Base-by-base conservation (phyloP, 139 green algal species). In the Chlorella sp. region DNA sequence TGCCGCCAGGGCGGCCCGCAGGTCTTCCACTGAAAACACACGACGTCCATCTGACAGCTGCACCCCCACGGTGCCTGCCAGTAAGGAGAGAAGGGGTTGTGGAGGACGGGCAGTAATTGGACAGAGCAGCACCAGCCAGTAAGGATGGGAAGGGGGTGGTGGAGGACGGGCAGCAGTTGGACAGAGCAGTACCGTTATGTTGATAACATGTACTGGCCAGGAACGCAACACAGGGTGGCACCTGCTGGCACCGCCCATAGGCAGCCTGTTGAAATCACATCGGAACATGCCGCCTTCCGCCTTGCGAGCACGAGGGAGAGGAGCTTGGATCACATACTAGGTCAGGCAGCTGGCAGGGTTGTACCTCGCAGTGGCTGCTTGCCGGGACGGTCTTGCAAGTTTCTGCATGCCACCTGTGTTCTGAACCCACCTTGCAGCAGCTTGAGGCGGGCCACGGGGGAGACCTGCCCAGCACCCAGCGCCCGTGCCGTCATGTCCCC, bases 11-110 rank as follows among this genome's bases (percentile, higher is more conserved):
- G 57, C 32, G 18, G 88, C 48, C 30, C 83, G 40, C 11, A 92
- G 89, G 28, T 92, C 89, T 22, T 40, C 69, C 12, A 34, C 40
- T 7, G 89, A 89, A 36, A 90, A 92, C 2, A 89, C 83, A 4
- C 87, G 53, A 26, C n/a, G 39, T 14, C 89, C 78, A 22, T 92
- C 89, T 1, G 69, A 79, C 83, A 92, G 85, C 66, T 88, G 75
- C 57, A 92, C 85, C 0, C 89, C 89, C 48, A 92, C 89, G 15
- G 73, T 76, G n/a, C 87, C 87, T 90, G 87, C 86, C n/a, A n/a
- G n/a, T n/a, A 34, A 61, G 36, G 16, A 39, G 79, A 12, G 39
- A 57, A 30, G 40, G 28, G 26, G 34, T n/a, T n/a, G n/a, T n/a
- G n/a, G n/a, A n/a, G n/a, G n/a, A n/a, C n/a, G n/a, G n/a, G n/a